Base-by-base conservation (phyloP, 2,329 filamentous ascomycete genomes). In the Talaromyces albobiverticillius region DNA sequence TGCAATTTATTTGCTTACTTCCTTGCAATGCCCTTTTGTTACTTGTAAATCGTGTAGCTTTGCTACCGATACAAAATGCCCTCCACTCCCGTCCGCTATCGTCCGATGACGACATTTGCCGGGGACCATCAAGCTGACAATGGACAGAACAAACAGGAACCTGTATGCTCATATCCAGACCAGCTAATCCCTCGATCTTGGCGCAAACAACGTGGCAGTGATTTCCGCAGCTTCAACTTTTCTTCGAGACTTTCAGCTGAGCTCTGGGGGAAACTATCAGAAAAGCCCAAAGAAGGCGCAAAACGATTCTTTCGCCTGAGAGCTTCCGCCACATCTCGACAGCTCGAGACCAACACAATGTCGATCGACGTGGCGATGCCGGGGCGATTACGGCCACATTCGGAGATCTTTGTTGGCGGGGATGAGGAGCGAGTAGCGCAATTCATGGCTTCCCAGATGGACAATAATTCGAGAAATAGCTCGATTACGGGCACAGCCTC, bases 221-320 rank as follows among this genome's bases (percentile, higher is more conserved):
- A 49, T 23, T 31, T 26, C 40, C 22, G 34, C 23, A n/a, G 50
- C 36, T 36, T 25, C 38, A 14, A 18, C 26, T 6, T 67, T 20
- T 8, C 38, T 16, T 36, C 16, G 13, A 48, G 29, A 11, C 31
- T 29, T 18, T 32, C 40, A 18, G 38, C 40, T 31, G 36, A 53
- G 10, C 25, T 72, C 38, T 57, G 71, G 26, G 64, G 57, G 65
- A 76, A 73, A 60, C 69, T 78, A 69, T 73, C 74, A 66, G 67
- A 46, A 14, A 32, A 70, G 54, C 67, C 74, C 67, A 72, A 73
- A 57, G 73, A 77, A 59, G 72, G 74, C 68, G 74, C 73, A 60
- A 77, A 77, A 66, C 69, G 72, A 54, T 66, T 77, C 61, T 67
- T 77, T 62, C 72, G 73, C 63, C 61, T 76, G 57, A 68, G 67